phyloP scores from a whole-genome alignment of 345 rosid species.

The Linum lewisii region DNA sequence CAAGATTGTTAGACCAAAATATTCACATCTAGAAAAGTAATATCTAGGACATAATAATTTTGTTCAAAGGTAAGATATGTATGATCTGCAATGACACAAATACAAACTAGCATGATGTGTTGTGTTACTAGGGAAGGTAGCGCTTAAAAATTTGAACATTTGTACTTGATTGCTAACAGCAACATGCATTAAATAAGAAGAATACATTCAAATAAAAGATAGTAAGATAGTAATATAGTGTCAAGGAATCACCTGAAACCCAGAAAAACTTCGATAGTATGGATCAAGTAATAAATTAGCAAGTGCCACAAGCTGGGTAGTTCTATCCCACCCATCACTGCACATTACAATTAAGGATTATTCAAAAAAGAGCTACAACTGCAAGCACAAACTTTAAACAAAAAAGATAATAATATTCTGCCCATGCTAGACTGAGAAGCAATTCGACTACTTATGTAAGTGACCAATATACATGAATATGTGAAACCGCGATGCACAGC shows the following conservation, averaged over 20 bases:
- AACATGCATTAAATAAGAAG: conserved; percentile 5
- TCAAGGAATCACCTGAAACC: conserved; percentile 69
- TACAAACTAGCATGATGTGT: background rate
- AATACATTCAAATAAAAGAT: background rate
- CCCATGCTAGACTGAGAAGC: no score
- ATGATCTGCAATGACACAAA: background rate
- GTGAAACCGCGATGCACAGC: no score
- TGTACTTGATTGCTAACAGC: background rate
- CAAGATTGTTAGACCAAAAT: conserved; percentile 1
- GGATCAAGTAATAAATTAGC: conserved; percentile 93
- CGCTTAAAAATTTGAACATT: background rate
- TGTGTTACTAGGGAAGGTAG: background rate
- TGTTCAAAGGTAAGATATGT: background rate
- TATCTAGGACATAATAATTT: background rate
- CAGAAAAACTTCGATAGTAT: conserved; percentile 78
- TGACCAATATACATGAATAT: no score
- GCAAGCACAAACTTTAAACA: background rate
- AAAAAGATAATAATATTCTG: no score
- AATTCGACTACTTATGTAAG: no score
- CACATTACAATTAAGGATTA: conserved; percentile 14
- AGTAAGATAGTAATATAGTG: background rate
- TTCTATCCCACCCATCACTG: conserved; percentile 99
- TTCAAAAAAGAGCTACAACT: background rate
- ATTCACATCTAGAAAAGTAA: background rate
- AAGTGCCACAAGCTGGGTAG: conserved; percentile 88